Base-by-base conservation (phyloP, 176 grass and related monocot genomes). In the Cymbopogon citratus region DNA sequence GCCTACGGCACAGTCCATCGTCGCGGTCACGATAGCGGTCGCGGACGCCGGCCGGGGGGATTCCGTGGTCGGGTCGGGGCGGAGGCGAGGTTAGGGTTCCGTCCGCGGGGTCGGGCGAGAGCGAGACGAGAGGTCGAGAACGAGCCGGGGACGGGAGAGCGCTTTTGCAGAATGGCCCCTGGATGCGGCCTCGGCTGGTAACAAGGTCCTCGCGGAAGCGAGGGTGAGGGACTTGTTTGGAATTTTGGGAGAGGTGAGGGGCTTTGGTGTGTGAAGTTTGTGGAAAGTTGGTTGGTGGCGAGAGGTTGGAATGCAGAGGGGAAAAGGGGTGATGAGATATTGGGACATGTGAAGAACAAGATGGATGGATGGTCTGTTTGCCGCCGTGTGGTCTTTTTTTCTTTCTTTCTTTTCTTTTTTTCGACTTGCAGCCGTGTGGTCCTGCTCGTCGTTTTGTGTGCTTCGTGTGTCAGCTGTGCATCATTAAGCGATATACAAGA, bases 91-190 rank as follows among this genome's bases (percentile, higher is more conserved):
- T 23, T 13, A 28, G 64, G 81, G 31, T 1, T 33, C 2, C 8
- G 79, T 89, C 64, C 26, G 39, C 36, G 63, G 34, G 27, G 18
- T 24, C 19, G 51, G 21, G 63, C 61, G 75, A 31, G 77, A 35
- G 24, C 40, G 81, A 74, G 25, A 71, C 45, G 63, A 28, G 71
- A 80, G 69, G 86, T 38, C 18, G 76, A 43, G 78, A 35, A 45
- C 54, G 81, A 74, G 76, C 52, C 39, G 61, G 82, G 43, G 44
- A 7, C 21, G 12, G 25, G 4, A 2, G 12, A 0, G 4, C 60
- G 72, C 25, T 48, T 77, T 85, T 72, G 72, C 83, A 81, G 25
- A 81, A 46, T 6, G 57, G 12, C 44, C 44, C 77, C 87, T 72
- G 57, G 12, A 8, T 0, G 25, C 0, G 4, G 6, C 5, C 14